phyloP scores from a whole-genome alignment of 306 rosid genomes.

The Citrullus amarus region DNA sequence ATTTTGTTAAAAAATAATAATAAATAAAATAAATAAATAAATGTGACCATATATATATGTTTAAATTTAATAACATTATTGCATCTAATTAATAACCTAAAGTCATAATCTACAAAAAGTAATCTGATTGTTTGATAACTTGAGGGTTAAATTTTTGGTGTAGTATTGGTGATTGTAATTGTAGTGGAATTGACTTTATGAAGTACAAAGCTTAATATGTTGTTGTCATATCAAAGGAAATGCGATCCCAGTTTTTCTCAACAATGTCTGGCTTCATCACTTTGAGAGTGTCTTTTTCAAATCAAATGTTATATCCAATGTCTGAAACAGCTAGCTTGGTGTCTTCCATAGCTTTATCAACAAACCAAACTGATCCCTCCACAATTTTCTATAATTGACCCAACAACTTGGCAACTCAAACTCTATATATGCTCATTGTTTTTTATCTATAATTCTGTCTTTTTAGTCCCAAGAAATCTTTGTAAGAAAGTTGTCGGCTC shows the following conservation, averaged over 20 bases:
- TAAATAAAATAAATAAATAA: background rate
- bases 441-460: background rate
- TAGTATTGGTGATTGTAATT: background rate
- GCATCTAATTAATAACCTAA: background rate
- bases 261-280: background rate
- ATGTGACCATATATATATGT: background rate
- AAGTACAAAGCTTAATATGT: background rate
- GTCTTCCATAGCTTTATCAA: background rate
- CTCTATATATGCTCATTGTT: too few species aligned
- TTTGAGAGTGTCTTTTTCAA: background rate
- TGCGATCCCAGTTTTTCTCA: slow-evolving; percentile 7
- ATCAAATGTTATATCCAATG: background rate
- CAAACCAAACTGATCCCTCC: background rate
- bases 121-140: background rate
- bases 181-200: slow-evolving; percentile 1
- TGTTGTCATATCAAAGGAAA: slow-evolving; percentile 9
- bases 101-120: background rate
- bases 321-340: background rate
- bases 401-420: background rate
- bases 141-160: background rate
- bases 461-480: background rate
- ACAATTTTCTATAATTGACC: background rate
- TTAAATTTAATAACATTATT: too few species aligned
- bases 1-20: too few species aligned
- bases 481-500: background rate